Base-by-base conservation (phyloP, 2,329 filamentous ascomycete genomes). In the Lasiodiplodia sp. region DNA sequence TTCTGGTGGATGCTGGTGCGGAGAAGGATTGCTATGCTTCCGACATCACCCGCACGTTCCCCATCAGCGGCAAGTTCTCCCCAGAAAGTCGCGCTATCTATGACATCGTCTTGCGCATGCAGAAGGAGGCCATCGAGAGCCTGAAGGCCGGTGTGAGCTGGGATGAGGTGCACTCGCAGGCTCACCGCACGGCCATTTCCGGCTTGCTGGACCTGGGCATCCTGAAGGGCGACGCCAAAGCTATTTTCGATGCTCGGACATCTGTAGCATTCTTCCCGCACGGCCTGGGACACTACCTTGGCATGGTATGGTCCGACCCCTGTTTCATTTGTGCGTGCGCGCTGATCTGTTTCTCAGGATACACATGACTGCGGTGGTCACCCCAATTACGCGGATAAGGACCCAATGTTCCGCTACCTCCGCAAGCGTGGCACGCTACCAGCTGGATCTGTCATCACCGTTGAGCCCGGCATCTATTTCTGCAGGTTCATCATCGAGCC, bases 391-490 rank as follows among this genome's bases (percentile, higher is more conserved):
- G 75, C 75, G 10, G 96, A 99, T 77, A 83, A 86, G 69, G 94
- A 99, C 78, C 84, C 87, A 44, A 88, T 97, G 86, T 98, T 97
- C 82, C 86, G 89, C 66, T 98, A 97, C 77, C 83, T 99, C 70
- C 86, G 96, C 55, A 90, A 97, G 49, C 85, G 96, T 66, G 91
- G 92, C 14, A 86, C 82, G 25, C 79, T 97, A 58, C 93, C 93
- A 0, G 90, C 89, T 0, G 91, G 92, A 8, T 91, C 91, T 62
- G 93, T 99, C 28, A 90, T 99, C 66, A 99, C 96, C 0, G 95
- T 98, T 49, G 96, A 99, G 83, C 96, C 96, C 14, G 96, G 96
- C 23, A 89, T 90, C 49, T 94, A 94, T 79, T 94, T 94, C 80
- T 91, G 89, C 77, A 85, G 86, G 44, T 90, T 88, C 67, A 93